A percentile compares a stretch with the other conserved stretches of the same genome.
phyloP scores from a whole-genome alignment of 768 basidiomycete genomes.

The Mycena venus region DNA sequence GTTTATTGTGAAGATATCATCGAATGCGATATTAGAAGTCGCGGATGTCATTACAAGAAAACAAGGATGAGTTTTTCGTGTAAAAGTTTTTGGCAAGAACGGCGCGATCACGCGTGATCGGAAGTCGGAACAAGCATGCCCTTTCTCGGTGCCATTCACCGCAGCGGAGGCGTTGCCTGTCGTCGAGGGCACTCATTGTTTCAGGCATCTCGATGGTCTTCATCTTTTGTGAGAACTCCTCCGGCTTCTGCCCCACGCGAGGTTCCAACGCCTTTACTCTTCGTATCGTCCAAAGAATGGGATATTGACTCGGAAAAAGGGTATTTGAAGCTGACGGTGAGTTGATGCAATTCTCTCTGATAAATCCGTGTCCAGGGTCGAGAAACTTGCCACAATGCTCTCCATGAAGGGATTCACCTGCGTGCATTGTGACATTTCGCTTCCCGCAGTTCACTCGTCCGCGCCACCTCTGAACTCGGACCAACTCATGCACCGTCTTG shows the following conservation, averaged over 20 bases:
- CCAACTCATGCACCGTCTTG: slow-evolving; percentile 54
- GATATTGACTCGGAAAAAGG: slow-evolving; percentile 53
- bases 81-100: neutral
- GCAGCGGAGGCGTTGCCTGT: slow-evolving; percentile 17
- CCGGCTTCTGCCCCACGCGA: slow-evolving; percentile 57
- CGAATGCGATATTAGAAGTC: slow-evolving; percentile 87
- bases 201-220: slow-evolving; percentile 30
- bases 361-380: slow-evolving; percentile 41
- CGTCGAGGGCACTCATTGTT: neutral
- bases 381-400: slow-evolving; percentile 53
- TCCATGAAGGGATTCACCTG: slow-evolving; percentile 64
- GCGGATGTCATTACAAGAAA: slow-evolving; percentile 62
- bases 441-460: slow-evolving; percentile 30
- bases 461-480: slow-evolving; percentile 37
- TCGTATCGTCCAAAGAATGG: slow-evolving; percentile 64
- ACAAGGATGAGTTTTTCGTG: neutral
- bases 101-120: slow-evolving; percentile 31
- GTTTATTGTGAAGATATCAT: slow-evolving; percentile 92
- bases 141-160: neutral
- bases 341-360: neutral
- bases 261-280: slow-evolving; percentile 66
- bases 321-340: slow-evolving; percentile 38
- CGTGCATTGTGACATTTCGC: slow-evolving; percentile 56
- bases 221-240: slow-evolving; percentile 54
- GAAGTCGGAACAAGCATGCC: too few relatives aligned